Base-by-base conservation (phyloP, 2,329 filamentous ascomycete species). In the Xylaria digitata region DNA sequence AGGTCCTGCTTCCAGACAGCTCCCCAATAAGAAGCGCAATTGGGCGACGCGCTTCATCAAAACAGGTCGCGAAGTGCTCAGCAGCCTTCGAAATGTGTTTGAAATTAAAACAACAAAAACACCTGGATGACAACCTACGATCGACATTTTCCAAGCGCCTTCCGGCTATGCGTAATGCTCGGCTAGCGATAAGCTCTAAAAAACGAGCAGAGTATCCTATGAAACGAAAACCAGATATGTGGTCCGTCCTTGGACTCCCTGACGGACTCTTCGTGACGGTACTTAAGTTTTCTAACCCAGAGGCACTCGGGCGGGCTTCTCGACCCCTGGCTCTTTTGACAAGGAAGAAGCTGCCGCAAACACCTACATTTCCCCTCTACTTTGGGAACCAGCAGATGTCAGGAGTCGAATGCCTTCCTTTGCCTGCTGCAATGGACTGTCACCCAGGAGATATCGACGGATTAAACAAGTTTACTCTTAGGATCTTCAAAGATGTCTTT, bases 1-100 rank as follows among this genome's bases (percentile, higher is more conserved):
- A 97, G 74, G 88, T 97, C 0, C 84, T 93, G 11, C 81, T 99
- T 26, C 95, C 96, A 0, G 86, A 89, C 13, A 85, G 84, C 23
- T 92, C 93, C 0, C 93, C 93, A 0, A 81, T 97, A 42, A 86
- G 85, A 62, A 89, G 87, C 34, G 84, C 87, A 5, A 83, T 84
- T 13, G 95, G 96, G 5, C 82, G 81, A 7, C 80, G 87, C 0
- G 87, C 90, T 62, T 77, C 82, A 7, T 92, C 85, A 64, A 98
- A 97, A 78, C 84, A 89, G 34, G 80, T 91, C 19, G 95, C 96
- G 4, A 96, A 96, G 78, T 93, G 92, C 70, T 93, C 94, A 0
- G 95, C 94, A 2, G 95, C 96, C 0, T 98, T 95, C 76, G 88
- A 94, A 74, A 88, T 91, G 57, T 97, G 94, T 74, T 77, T 93